Base-by-base conservation (phyloP, 2,329 filamentous ascomycete genomes). In the Monosporascus cannonballus region DNA sequence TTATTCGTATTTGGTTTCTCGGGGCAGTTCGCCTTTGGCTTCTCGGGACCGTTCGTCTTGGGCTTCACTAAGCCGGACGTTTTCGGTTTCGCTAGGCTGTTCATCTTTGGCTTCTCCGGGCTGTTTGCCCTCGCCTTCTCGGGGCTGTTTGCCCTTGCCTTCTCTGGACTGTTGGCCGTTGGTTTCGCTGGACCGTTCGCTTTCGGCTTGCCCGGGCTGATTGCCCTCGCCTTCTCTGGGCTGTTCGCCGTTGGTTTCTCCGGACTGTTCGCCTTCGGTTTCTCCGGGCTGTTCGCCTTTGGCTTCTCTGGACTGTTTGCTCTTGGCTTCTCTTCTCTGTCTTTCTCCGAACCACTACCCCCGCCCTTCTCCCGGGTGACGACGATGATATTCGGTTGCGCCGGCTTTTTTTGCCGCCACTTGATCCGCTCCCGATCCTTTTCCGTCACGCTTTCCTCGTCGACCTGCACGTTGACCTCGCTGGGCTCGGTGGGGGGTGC, bases 401-500 rank as follows among this genome's bases (percentile, higher is more conserved):
- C 67, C 56, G 70, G 77, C 39, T 61, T 56, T 59, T 74, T 79
- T 51, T 77, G 73, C 18, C 75, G 73, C 60, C 76, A 69, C 60
- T 79, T 81, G 57, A 84, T 83, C 41, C 80, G 75, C 46, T 83
- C 67, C 14, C 80, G 75, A 60, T 84, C 81, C 56, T 83, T 76
- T 59, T 86, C 83, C 0, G 79, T 83, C 4, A 84, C 81, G 61
- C 79, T 84, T 34, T 76, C 74, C 4, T 82, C 79, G 15, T 87
- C 83, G 15, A 78, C 75, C 14, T 79, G 76, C 54, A 81, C 79
- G 6, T 81, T 77, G 34, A 89, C 71, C 39, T 87, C 83, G 30
- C 81, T 80, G 3, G 84, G 79, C 59, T 83, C 81, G 30, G 75
- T 81, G 6, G 78, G 75, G 6, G 76, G 70, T 24, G 77, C 76